Evolutionary conservation across 495 filamentous ascomycete genomes (phyloP).

Genomic region (Cercophora samala): DNA sequence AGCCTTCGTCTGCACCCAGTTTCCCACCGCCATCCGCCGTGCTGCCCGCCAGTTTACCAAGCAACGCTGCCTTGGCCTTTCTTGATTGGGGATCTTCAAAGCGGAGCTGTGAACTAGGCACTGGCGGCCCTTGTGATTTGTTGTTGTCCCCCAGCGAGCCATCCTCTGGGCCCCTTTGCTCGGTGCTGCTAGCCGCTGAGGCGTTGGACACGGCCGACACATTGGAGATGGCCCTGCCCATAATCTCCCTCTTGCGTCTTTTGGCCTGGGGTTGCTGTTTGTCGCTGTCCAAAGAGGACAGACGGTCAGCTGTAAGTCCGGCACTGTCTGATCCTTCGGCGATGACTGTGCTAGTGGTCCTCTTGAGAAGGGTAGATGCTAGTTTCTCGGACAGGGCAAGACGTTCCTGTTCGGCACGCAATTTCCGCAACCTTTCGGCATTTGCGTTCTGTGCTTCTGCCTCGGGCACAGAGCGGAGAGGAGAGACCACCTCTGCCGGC

Average conservation of each 20-base stretch:
- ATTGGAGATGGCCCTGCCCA: conserved; percentile 52
- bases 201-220: conserved; percentile 39
- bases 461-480: neutral
- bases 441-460: conserved; percentile 2
- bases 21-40: neutral
- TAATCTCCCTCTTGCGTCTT: conserved; percentile 39
- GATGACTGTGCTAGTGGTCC: conserved; percentile 15
- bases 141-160: conserved; percentile 15
- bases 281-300: conserved; percentile 22
- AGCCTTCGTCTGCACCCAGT: neutral
- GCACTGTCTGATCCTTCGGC: conserved; percentile 2
- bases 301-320: neutral
- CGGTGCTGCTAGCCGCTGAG: neutral
- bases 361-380: conserved; percentile 24
- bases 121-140: conserved; percentile 34
- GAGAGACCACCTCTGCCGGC: conserved; percentile 7
- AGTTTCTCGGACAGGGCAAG: conserved; percentile 33
- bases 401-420: conserved; percentile 23
- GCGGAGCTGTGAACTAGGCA: conserved; percentile 39
- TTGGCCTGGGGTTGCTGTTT: neutral
- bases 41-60: neutral
- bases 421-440: conserved; percentile 19
- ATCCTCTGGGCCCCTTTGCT: neutral
- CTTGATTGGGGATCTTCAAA: conserved; percentile 47
- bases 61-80: conserved; percentile 14